Evolutionary conservation across 2,329 filamentous ascomycete species (phyloP), one percentile per base, ranked within the genome.

Genomic region (Reticulascus tulasneorum): DNA sequence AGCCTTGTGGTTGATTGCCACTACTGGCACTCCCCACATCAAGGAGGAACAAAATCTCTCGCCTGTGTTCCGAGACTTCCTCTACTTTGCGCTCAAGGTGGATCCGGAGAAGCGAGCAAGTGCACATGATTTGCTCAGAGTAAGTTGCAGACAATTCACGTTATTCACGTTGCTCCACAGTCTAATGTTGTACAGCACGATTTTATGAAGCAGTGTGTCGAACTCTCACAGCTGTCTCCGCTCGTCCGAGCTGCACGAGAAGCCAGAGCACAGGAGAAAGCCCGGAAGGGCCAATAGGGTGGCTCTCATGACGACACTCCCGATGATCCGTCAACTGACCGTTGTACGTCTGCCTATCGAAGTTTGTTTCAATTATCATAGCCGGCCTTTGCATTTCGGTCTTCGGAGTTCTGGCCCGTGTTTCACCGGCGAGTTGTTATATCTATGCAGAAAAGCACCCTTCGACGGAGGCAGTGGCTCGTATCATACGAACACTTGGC

Each of bases 51-150:
- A 90, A 38, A 82, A 84, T 30, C 63, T 97, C 33, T 86, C 86
- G 9, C 69, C 78, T 1, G 77, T 91, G 4, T 96, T 98, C 71
- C 79, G 81, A 45, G 90, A 97, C 60, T 98, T 97, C 62, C 68
- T 98, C 46, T 82, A 86, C 53, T 89, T 95, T 62, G 91, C 93
- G 6, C 73, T 98, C 36, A 94, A 94, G 71, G 93, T 98, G 6
- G 93, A 97, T 56, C 91, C 93, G 2, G 93, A 97, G 66, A 95
- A 95, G 78, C 76, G 93, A 63, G 90, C 90, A 24, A 95, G 88
- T 55, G 93, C 93, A 23, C 87, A 95, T 63, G 91, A 97, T 69
- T 67, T 98, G 42, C 71, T 98, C 51, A 82, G 86, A 68, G 93
- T 97, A 75, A 67, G 85, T 49, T 27, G 34, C 52, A 11, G 21